Evolutionary conservation across 345 rosid genomes (phyloP).

Genomic region (Salix viminalis): DNA sequence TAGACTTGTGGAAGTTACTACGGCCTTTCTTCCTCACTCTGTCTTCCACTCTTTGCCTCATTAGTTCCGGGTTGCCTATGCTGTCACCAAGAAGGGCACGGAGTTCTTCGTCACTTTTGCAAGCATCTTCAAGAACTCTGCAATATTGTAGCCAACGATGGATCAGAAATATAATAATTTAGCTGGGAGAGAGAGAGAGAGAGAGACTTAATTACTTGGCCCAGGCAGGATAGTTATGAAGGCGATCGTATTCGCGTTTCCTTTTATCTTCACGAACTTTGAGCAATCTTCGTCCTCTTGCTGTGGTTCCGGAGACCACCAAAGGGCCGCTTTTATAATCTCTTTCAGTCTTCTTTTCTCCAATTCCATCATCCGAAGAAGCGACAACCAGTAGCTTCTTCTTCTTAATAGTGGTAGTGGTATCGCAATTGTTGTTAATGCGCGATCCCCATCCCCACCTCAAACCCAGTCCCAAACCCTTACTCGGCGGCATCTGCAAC

Average conservation of each 20-base stretch:
- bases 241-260: conserved; percentile 69
- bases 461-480: too few relatives aligned
- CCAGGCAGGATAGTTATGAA: conserved; percentile 80
- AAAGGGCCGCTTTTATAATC: not conserved
- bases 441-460: too few relatives aligned
- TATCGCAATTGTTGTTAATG: too few relatives aligned
- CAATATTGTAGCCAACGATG: not conserved
- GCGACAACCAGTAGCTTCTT: not conserved
- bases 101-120: conserved; percentile 76
- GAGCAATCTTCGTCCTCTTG: conserved; percentile 77
- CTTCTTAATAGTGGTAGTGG: too few relatives aligned
- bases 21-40: conserved; percentile 77
- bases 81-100: conserved; percentile 85
- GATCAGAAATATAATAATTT: not conserved
- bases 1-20: conserved; percentile 52
- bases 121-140: conserved; percentile 75
- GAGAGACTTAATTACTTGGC: conserved; percentile 47
- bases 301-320: conserved; percentile 70
- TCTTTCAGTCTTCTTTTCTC: not conserved
- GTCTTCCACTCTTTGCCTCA: conserved; percentile 81
- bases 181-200: not conserved
- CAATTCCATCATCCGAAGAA: not conserved
- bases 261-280: conserved; percentile 83
- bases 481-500: too few relatives aligned
- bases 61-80: conserved; percentile 82